Base-by-base conservation (phyloP, 140 eudicot genomes). In the Oenanthe javanica region DNA sequence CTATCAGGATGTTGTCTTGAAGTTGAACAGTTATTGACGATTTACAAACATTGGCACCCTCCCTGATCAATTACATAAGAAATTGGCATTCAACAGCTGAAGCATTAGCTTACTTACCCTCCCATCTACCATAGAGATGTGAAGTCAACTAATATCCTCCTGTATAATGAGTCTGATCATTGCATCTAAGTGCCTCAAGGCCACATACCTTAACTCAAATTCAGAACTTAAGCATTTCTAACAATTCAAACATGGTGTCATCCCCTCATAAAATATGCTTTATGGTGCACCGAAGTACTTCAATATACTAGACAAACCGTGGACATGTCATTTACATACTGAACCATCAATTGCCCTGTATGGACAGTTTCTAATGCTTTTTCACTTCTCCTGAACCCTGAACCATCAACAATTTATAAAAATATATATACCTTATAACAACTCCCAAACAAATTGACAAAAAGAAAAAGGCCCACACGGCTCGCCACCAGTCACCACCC, bases 51-150 rank as follows among this genome's bases (percentile, higher is more conserved):
- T 80, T 31, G 92, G 93, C 25, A 85, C 87, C 70, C 89, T 90
- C 78, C 67, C 79, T 76, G 88, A 85, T 50, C 91, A 90, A 80
- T 59, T 90, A 43, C 93, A 88, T 61, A 80, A 79, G 0, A 82
- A 79, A 66, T 59, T 40, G 66, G 25, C 66, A 38, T 15, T 79
- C 9, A 46, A 36, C 90, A 0, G 96, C 96, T 2, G 93, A 89
- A 79, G 91, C 88, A 50, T 55, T 89, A 70, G 89, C 91, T 23
- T 1, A 88, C 93, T n/a, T 80, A 83, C 72, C 70, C 92, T 19
- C 93, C 96, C 3, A 91, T 89, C 74, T 87, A 87, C 76, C 96
- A 91, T 47, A 47, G 90, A 43, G 93, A 91, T 81, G 85, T 89
- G 10, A 91, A 89, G 78, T 87, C 96, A 1, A 86, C 85, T 9